Base-by-base conservation (phyloP, 2,329 filamentous ascomycete genomes). In the Monosporascus sp. region DNA sequence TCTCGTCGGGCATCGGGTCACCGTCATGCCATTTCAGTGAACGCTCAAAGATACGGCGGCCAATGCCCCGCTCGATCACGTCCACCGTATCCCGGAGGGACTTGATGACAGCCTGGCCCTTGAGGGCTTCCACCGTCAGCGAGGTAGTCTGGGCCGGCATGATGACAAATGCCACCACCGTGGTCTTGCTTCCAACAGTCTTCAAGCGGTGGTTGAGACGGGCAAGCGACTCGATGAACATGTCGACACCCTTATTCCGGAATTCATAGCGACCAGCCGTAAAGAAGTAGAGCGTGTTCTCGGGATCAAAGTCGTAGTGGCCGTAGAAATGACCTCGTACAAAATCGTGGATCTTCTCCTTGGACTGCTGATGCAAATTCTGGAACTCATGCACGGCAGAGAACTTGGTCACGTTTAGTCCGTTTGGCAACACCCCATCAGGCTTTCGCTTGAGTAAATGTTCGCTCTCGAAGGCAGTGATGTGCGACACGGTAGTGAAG, bases 351-450 rank as follows among this genome's bases (percentile, higher is more conserved):
- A 99, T 97, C 79, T 96, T 96, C 73, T 96, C 89, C 77, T 97
- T 97, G 66, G 91, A 88, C 70, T 94, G 89, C 67, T 96, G 91
- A 74, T 97, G 94, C 67, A 99, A 74, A 69, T 99, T 99, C 72
- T 99, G 94, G 77, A 97, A 97, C 73, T 99, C 94, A 77, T 99
- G 94, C 65, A 97, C 92, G 7, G 94, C 94, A 8, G 92, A 93
- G 76, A 97, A 97, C 72, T 97, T 97, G 73, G 92, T 97, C 57
- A 99, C 94, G 66, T 99, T 99, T 66, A 99, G 80, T 59, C 94
- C 94, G 66, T 99, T 99, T 62, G 94, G 94, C 61, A 97, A 74
- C 7, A 99, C 94, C 43, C 94, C 94, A 64, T 99, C 94, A 1
- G 94, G 94, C 75, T 97, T 97, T 60, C 94, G 88, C 81, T 97